A percentile compares a stretch with the other conserved stretches of the same genome.
Evolutionary conservation across 345 rosid species (phyloP).

Genomic region (Sonneratia caseolaris): DNA sequence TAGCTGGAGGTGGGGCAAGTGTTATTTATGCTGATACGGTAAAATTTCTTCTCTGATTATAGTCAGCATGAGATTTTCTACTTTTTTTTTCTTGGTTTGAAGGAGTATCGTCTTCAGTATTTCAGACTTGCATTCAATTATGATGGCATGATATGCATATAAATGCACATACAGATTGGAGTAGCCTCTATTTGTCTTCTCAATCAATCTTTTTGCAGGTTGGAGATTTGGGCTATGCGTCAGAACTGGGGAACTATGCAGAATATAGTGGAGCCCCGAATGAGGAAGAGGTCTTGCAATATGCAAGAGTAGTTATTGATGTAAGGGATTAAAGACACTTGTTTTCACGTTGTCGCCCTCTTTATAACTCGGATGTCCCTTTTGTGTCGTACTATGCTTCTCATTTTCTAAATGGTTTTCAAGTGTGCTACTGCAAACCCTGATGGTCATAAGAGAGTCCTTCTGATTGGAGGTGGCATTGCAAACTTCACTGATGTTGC

Average conservation of each 20-base stretch:
- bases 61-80: neutral
- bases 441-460: conserved; percentile 87
- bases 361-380: neutral
- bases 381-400: neutral
- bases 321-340: conserved; percentile 31
- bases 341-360: neutral
- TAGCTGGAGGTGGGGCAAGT: conserved; percentile 99
- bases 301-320: conserved; percentile 93
- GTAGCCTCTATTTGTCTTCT: neutral
- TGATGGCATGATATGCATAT: neutral
- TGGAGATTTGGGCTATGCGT: conserved; percentile 95
- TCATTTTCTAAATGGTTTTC: neutral
- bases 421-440: conserved; percentile 96
- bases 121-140: neutral
- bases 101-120: neutral
- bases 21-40: conserved; percentile 97
- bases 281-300: conserved; percentile 92
- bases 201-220: conserved; percentile 36
- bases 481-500: conserved; percentile 98
- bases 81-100: neutral
- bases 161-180: neutral
- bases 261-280: conserved; percentile 99
- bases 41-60: conserved; percentile 12
- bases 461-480: conserved; percentile 92
- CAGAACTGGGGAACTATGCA: conserved; percentile 93